Percentiles rank a stretch among this genome's conserved stretches.
phyloP scores from a whole-genome alignment of 352 stramenopile species.

The Globisporangium okanoganense region DNA sequence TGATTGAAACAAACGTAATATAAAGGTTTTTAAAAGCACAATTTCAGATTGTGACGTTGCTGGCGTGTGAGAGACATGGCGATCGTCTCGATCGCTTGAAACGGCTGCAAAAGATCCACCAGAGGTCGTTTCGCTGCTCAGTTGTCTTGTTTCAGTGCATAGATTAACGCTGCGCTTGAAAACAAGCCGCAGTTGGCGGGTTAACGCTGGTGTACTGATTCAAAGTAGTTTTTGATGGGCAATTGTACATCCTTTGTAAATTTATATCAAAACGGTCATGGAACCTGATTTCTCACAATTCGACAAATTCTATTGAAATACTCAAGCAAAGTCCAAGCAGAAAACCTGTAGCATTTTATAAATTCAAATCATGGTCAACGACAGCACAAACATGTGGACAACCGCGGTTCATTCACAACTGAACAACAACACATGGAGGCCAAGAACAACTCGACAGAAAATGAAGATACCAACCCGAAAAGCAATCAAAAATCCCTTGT shows the following conservation, averaged over 20 bases:
- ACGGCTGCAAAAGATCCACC: not conserved
- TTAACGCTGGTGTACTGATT: not conserved
- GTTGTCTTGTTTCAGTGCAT: not conserved
- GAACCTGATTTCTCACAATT: not conserved
- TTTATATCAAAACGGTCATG: conserved; percentile 2
- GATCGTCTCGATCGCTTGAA: not conserved
- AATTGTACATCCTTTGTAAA: not conserved
- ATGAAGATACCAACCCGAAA: not conserved
- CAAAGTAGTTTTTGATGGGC: not conserved
- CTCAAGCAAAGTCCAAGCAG: not conserved
- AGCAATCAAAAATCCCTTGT: not conserved
- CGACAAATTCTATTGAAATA: not conserved
- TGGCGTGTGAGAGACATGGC: conserved; percentile 7
- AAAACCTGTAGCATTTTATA: not conserved
- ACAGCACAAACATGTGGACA: not conserved
- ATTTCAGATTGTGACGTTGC: conserved; percentile 2
- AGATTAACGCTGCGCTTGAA: no score
- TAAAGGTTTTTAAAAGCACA: not conserved
- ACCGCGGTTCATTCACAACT: conserved; percentile 1
- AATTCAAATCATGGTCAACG: not conserved
- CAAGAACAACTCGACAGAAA: conserved; percentile 1
- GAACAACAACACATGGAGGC: conserved; percentile 11
- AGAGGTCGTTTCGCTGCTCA: not conserved
- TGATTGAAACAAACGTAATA: not conserved
- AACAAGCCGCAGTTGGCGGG: no score